Evolutionary conservation across 306 rosid species (phyloP).

Genomic region (Lotus japonicus): DNA sequence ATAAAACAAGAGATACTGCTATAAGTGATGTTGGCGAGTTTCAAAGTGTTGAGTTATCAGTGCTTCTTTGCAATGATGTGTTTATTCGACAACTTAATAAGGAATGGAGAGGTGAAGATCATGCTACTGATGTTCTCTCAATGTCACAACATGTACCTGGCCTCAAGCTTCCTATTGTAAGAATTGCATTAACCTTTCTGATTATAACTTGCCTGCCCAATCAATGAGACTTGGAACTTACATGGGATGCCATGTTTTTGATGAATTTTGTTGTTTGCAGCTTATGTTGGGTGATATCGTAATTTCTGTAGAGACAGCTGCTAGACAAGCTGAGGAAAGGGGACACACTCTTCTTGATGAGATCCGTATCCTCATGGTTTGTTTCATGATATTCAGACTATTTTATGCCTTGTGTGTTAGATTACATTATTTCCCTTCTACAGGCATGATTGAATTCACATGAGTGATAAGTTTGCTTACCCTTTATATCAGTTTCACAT

Average conservation of each 20-base stretch:
- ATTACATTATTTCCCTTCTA: not conserved
- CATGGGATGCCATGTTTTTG: not conserved
- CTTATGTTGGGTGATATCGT: constrained; percentile 87
- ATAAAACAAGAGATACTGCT: constrained; percentile 61
- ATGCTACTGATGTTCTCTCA: constrained; percentile 77
- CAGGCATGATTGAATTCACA: not conserved
- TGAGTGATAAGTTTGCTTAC: not conserved
- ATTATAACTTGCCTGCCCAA: constrained; percentile 8
- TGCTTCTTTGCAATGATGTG: constrained; percentile 75
- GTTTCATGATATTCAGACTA: constrained; percentile 30
- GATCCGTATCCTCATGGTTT: constrained; percentile 78
- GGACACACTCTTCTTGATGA: constrained; percentile 81
- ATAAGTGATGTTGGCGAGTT: constrained; percentile 65
- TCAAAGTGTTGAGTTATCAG: constrained; percentile 65
- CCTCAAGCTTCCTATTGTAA: constrained; percentile 72
- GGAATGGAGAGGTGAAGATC: constrained; percentile 95
- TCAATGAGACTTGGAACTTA: not conserved
- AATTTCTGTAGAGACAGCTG: constrained; percentile 88
- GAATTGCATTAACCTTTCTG: constrained; percentile 20
- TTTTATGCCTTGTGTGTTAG: constrained; percentile 1
- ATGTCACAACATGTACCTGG: constrained; percentile 76
- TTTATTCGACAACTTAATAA: constrained; percentile 74
- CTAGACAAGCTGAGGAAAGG: constrained; percentile 88
- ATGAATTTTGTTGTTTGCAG: constrained; percentile 43
- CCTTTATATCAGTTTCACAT: constrained; percentile 4